Conservation (phyloP, 352 stramenopile genomes). For the Pythium aristosporum region DNA sequence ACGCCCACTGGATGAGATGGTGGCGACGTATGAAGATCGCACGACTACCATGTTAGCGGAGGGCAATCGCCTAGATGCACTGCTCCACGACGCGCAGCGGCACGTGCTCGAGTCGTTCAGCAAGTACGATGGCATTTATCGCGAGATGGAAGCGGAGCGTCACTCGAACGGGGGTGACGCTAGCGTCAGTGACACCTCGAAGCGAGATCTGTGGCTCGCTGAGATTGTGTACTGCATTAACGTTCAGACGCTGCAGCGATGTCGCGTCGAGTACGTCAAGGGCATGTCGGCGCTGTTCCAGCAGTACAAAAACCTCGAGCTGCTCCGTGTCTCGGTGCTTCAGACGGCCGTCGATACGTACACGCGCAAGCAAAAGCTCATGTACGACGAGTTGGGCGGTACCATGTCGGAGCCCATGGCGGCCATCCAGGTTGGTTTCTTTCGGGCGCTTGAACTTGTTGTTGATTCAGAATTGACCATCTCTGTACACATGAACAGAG, state of each 20-base stretch:
- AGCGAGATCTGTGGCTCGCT: constrained; percentile 66
- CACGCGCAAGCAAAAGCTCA: constrained; percentile 78
- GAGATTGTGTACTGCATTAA: constrained; percentile 75
- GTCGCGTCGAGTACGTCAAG: constrained; percentile 77
- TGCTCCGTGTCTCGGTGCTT: constrained; percentile 65
- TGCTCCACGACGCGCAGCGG: constrained; percentile 58
- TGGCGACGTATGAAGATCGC: constrained; percentile 57
- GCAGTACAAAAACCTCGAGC: constrained; percentile 81
- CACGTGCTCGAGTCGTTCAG: constrained; percentile 55
- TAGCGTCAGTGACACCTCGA: constrained; percentile 8
- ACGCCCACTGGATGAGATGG: constrained; percentile 76
- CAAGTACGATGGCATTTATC: constrained; percentile 59
- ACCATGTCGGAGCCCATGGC: constrained; percentile 67
- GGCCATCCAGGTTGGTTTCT: constrained; percentile 47
- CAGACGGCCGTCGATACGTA: constrained; percentile 78
- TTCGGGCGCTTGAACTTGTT: background rate
- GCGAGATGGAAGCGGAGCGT: constrained; percentile 49
- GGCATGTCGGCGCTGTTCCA: constrained; percentile 80
- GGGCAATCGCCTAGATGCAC: constrained; percentile 48
- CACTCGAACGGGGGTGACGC: constrained; percentile 15
- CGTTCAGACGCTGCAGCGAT: constrained; percentile 63
- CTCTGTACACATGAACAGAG: constrained; percentile 34
- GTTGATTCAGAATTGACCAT: no score
- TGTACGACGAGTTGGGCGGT: constrained; percentile 66
- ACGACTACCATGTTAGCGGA: constrained; percentile 50